These are phyloP conservation scores for Willaertia magna DNA, from an alignment of 208 protist genomes.

Conservation along the genomic window DNA sequence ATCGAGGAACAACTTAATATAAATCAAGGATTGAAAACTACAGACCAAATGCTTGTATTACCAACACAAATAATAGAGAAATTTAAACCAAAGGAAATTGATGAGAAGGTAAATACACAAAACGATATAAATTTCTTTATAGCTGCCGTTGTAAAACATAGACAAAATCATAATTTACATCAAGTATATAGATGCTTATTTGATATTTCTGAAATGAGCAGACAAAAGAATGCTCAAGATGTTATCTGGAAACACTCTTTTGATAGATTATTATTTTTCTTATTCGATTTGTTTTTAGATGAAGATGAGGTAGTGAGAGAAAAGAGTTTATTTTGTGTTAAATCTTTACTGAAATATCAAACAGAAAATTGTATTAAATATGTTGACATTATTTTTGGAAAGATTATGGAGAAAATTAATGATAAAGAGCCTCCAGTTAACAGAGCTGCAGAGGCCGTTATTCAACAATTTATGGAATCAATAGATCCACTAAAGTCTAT, in stretches of 20 bases:
- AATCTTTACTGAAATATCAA: not conserved
- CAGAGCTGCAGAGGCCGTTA: not conserved
- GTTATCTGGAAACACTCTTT: not conserved
- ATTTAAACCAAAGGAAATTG: too few species aligned
- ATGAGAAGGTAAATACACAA: too few species aligned
- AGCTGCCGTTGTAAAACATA: too few species aligned
- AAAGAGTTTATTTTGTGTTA: not conserved
- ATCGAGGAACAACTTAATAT: too few species aligned
- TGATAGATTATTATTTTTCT: not conserved
- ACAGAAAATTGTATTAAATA: not conserved
- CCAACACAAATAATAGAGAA: too few species aligned
- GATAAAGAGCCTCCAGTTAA: not conserved
- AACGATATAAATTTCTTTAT: too few species aligned
- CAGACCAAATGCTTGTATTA: too few species aligned
- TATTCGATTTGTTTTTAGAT: not conserved
- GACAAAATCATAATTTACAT: not conserved
- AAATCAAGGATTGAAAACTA: too few species aligned
- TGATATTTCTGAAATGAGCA: not conserved
- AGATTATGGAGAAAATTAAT: not conserved
- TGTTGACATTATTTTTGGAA: not conserved
- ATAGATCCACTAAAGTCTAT: not conserved
- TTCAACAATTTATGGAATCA: not conserved
- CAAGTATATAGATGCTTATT: not conserved
- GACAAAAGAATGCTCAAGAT: not conserved
- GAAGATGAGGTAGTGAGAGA: not conserved